Evolutionary conservation across 2,329 filamentous ascomycete genomes (phyloP), one percentile per base, ranked within the genome.

Genomic region (Aurifilum marmelostoma): DNA sequence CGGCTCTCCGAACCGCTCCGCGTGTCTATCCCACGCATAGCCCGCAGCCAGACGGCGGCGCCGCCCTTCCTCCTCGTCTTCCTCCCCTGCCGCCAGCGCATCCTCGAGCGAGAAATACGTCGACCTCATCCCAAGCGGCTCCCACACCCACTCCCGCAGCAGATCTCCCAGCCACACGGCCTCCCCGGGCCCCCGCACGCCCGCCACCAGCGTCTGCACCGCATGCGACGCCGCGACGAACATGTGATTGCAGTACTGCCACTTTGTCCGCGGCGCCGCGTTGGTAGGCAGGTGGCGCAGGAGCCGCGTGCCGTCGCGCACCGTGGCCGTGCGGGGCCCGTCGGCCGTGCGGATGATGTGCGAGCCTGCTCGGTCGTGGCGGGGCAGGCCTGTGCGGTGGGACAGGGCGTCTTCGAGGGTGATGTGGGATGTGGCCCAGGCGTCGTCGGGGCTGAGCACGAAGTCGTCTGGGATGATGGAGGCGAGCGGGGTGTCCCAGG

Each of bases 211-310:
- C 2, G 76, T 80, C 74, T 87, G 80, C 9, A 85, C 73, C 3
- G 79, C 77, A 73, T 86, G 80, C n/a, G 81, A 76, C 0, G 82
- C 80, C 0, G 80, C 81, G 47, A 81, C 79, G 73, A 79, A 88
- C 81, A 87, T 84, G 29, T 84, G 75, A 73, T 88, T 88, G 77
- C 80, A 82, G 75, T 88, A 88, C 71, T 84, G 80, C 63, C 75
- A 84, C 14, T 73, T 76, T 0, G 80, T 81, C 16, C 84, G 79
- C 24, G 83, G 75, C 37, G 80, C 72, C 7, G 76, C 75, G 9
- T 76, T 80, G 50, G 83, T 74, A 2, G 78, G 80, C 5, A 86
- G 76, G 72, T 85, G 73, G 3, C 82, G 79, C 65, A 87, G 73
- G 43, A 74, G 77, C 34, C 78, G 77, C 21, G 81, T 78, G 52